phyloP scores from a whole-genome alignment of 2,329 filamentous ascomycete genomes.

The Metarhizium guizhouense region DNA sequence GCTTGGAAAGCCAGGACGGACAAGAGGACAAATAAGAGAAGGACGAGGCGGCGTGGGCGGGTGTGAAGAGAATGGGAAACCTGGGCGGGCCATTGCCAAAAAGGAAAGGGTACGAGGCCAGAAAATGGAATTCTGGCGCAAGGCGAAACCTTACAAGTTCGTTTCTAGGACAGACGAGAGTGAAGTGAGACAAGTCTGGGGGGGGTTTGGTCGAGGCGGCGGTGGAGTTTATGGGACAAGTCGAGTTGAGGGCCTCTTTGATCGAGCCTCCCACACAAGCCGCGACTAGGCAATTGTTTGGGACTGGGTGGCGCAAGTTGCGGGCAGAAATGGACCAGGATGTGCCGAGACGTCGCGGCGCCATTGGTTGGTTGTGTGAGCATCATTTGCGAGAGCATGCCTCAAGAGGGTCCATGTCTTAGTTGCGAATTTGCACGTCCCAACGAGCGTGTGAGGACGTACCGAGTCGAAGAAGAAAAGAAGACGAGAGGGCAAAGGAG shows the following conservation, averaged over 20 bases:
- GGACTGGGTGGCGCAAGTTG: slow-evolving; percentile 2
- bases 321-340: slow-evolving; percentile 1
- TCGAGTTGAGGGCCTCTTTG: neutral
- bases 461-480: neutral
- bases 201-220: neutral
- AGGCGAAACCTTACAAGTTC: neutral
- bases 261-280: neutral
- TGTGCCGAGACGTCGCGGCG: neutral
- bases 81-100: slow-evolving; percentile 3
- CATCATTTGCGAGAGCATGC: slow-evolving; percentile 7
- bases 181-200: slow-evolving; percentile 3
- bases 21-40: neutral
- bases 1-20: neutral
- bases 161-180: neutral
- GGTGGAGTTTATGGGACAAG: neutral
- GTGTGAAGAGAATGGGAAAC: neutral
- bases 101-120: neutral
- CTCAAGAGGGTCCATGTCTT: slow-evolving; percentile 5
- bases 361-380: neutral
- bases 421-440: neutral
- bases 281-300: neutral
- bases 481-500: neutral
- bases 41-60: neutral
- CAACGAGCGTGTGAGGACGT: neutral
- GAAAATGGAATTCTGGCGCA: neutral